Conservation (phyloP, 176 grass and related monocot genomes). For the Saccharum officinarum region DNA sequence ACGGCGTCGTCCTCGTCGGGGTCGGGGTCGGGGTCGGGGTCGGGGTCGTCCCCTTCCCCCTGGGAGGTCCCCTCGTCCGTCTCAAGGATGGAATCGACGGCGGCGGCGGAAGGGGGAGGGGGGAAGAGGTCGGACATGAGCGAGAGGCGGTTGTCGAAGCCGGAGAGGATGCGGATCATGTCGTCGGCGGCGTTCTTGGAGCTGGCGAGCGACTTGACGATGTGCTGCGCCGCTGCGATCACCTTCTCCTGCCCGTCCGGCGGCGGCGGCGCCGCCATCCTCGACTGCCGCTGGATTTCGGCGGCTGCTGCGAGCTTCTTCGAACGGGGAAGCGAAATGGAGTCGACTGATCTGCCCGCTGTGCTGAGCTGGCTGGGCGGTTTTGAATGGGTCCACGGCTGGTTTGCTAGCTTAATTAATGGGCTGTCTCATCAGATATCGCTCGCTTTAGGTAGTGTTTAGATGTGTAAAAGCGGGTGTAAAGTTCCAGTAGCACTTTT, state of each 20-base stretch:
- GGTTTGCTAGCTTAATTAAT: neutral
- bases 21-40: constrained; percentile 25
- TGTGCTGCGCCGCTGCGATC: constrained; percentile 77
- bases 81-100: constrained; percentile 20
- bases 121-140: constrained; percentile 70
- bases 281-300: neutral
- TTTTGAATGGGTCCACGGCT: constrained; percentile 37
- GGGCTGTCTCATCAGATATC: neutral
- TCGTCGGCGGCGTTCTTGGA: constrained; percentile 92
- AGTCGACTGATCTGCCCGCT: constrained; percentile 4
- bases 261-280: constrained; percentile 54
- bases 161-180: constrained; percentile 93
- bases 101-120: neutral
- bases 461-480: too few species aligned
- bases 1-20: constrained; percentile 4
- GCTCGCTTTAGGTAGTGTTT: too few species aligned
- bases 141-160: constrained; percentile 81
- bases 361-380: constrained; percentile 22
- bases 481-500: too few species aligned
- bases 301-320: neutral
- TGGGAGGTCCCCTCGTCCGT: constrained; percentile 17
- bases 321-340: neutral
- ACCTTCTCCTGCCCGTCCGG: constrained; percentile 90
- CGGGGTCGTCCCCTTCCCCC: neutral
- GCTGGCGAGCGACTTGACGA: constrained; percentile 83